These are phyloP conservation scores for Venturia carpophila DNA, from an alignment of 2,329 filamentous ascomycete genomes.

Conservation along the genomic window DNA sequence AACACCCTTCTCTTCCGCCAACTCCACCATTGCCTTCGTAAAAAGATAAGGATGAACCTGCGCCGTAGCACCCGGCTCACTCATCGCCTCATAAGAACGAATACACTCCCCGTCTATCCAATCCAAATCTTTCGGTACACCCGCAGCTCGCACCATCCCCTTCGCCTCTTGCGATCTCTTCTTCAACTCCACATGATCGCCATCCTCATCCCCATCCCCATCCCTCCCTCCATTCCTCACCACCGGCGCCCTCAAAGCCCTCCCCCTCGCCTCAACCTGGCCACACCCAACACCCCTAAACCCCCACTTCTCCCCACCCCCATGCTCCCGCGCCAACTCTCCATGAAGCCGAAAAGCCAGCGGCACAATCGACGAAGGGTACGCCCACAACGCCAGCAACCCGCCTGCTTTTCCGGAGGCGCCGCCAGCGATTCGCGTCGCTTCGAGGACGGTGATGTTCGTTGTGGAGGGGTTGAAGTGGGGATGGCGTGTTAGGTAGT, in stretches of 20 bases:
- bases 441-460: conserved; percentile 79
- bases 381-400: conserved; percentile 84
- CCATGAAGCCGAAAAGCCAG: conserved; percentile 77
- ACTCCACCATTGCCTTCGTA: conserved; percentile 70
- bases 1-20: conserved; percentile 55
- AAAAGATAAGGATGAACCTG: conserved; percentile 93
- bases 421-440: conserved; percentile 74
- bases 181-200: conserved; percentile 44
- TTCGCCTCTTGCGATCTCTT: conserved; percentile 47
- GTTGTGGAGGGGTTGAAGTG: conserved; percentile 68
- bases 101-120: conserved; percentile 69
- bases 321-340: conserved; percentile 76
- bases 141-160: conserved; percentile 46
- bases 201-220: conserved; percentile 21
- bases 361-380: conserved; percentile 74
- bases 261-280: conserved; percentile 47
- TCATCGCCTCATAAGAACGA: conserved; percentile 73
- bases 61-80: conserved; percentile 68
- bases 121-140: conserved; percentile 64
- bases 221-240: conserved; percentile 24
- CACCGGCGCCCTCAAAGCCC: conserved; percentile 23
- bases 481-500: conserved; percentile 81
- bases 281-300: conserved; percentile 76
- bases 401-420: conserved; percentile 94
- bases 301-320: conserved; percentile 73